Evolutionary conservation across 805 yeast species (phyloP), one percentile per base, ranked within the genome.

Genomic region (Limtongia smithiae): DNA sequence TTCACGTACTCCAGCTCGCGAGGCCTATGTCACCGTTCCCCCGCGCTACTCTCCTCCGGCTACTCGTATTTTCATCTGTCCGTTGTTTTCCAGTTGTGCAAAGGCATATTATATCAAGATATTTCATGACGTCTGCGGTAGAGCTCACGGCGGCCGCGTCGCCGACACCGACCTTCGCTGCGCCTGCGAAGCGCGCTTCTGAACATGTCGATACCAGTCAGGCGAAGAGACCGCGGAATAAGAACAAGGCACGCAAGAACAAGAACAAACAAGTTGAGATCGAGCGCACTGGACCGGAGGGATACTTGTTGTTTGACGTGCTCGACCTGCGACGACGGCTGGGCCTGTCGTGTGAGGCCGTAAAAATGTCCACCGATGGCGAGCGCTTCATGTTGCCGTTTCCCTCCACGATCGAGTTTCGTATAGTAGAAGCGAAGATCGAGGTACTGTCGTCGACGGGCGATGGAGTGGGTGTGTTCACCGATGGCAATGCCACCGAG

Each of bases 251-350:
- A 37, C 60, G 61, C 62, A 79, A 78, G 61, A 83, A 81, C 61
- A 80, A 77, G 63, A 70, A 76, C 28, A 82, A 82, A 59, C 77
- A 75, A 7, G 74, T 43, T 20, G 17, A 21, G 15, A 33, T 76
- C 11, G 97, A 89, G 52, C 76, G 83, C 28, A 85, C 94, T 0
- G 77, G 93, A 1, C 87, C 95, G 6, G 68, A 81, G 33, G 97
- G 97, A 6, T 85, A 87, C 5, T 72, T 91, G 37, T 78, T 81
- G 55, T 72, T 72, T 54, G 96, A 90, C 65, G 85, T 90, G 50
- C 74, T 78, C 30, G 81, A 78, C 41, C 60, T 89, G 9, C 63
- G 83, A 22, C 54, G 63, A 33, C 69, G 71, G 25, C 61, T 74
- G 43, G 63, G 66, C 27, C 73, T 82, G n/a, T 50, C 65, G 8